Evolutionary conservation across 2,329 filamentous ascomycete genomes (phyloP).

Genomic region (Leptographium wingfieldii): DNA sequence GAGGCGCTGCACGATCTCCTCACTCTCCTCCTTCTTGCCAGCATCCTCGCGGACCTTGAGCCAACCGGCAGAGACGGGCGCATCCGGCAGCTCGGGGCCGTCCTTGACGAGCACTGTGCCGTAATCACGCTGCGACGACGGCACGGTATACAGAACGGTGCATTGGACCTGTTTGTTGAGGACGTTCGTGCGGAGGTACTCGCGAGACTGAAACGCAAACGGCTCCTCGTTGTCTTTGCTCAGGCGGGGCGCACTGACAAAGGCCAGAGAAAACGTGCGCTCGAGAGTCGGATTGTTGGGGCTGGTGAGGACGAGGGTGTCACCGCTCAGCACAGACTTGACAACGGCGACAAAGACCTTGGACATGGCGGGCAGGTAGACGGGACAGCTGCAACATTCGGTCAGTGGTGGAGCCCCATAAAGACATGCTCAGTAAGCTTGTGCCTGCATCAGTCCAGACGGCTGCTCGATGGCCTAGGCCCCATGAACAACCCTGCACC

Average conservation of each 20-base stretch:
- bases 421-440: neutral
- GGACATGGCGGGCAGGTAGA: slow-evolving; percentile 26
- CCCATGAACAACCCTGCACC: neutral
- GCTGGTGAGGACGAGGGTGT: slow-evolving; percentile 76
- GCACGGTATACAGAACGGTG: slow-evolving; percentile 75
- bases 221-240: slow-evolving; percentile 84
- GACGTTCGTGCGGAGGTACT: slow-evolving; percentile 71
- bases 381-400: neutral
- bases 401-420: neutral
- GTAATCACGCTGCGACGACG: slow-evolving; percentile 76
- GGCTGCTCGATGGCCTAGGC: neutral
- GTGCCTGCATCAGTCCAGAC: neutral
- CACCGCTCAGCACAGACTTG: slow-evolving; percentile 89
- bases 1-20: slow-evolving; percentile 58
- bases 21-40: slow-evolving; percentile 77
- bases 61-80: slow-evolving; percentile 80
- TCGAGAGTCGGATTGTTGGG: slow-evolving; percentile 72
- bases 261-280: slow-evolving; percentile 79
- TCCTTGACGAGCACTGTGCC: slow-evolving; percentile 66
- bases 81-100: slow-evolving; percentile 67
- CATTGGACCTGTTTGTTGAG: slow-evolving; percentile 84
- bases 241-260: slow-evolving; percentile 77
- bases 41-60: slow-evolving; percentile 89
- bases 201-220: slow-evolving; percentile 87
- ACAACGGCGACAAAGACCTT: slow-evolving; percentile 58